Base-by-base conservation (phyloP, 352 stramenopile genomes). In the Pythium utonaiense region DNA sequence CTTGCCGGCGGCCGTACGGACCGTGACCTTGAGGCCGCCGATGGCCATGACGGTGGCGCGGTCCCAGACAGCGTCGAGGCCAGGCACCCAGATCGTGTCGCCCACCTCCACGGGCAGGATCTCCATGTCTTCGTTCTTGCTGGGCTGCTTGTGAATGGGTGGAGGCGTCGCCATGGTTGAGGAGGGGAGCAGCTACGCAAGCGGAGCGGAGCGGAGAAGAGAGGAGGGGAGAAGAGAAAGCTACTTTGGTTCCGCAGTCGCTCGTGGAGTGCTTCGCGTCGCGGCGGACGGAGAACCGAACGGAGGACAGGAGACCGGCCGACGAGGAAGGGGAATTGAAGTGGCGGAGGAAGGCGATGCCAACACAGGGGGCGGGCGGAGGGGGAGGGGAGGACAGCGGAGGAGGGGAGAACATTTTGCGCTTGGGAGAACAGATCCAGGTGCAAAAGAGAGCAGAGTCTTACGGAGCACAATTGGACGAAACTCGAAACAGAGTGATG, bases 11-110 rank as follows among this genome's bases (percentile, higher is more conserved):
- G 82, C 72, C 28, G 85, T 95, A 57, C 82, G 84, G 48, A 95
- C 84, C 14, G 83, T 95, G 19, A 93, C 84, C 51, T 95, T 93
- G 68, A 93, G 84, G 5, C 72, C 86, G 53, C 83, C 84, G 54
- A 94, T 92, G 51, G 84, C 86, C 84, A 93, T 93, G 69, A 94
- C 80, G 6, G 79, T 74, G 25, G 69, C 86, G 41, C 78, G 76
- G 67, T 94, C 84, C 86, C 86, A 94, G 38, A 94, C 83, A 30
- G 71, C 70, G 9, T 94, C 81, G 14, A 62, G 64, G 48, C 80
- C 81, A 16, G 84, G 86, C 34, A 95, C 70, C 86, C 86, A 95
- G 41, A 94, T 79, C 17, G 56, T 71, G 57, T 89, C 66, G 22
- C 82, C 81, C 22, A 94, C 68, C 44, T 86, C 75, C 53, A 95